A percentile compares a stretch with the other conserved stretches of the same genome.
phyloP scores from a whole-genome alignment of 257 asterid species.

The Linaria vulgaris region DNA sequence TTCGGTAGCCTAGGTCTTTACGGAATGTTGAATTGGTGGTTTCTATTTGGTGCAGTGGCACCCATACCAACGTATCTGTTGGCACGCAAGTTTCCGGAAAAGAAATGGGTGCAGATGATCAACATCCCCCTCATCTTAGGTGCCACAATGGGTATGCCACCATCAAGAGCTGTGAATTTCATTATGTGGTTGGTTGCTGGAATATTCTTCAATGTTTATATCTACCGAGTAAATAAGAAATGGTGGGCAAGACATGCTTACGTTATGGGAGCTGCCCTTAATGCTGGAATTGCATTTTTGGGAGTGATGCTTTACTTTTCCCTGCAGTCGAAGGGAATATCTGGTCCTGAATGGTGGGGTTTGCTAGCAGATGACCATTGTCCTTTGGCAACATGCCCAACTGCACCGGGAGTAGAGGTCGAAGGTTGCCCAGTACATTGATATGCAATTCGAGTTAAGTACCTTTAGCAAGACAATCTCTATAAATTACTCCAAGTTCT shows the following conservation, averaged over 20 bases:
- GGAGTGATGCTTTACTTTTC: slow-evolving; percentile 56
- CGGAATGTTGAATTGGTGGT: slow-evolving; percentile 57
- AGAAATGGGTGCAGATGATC: slow-evolving; percentile 60
- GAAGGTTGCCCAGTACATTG: slow-evolving; percentile 49
- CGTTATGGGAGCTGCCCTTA: slow-evolving; percentile 64
- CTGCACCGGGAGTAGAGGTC: slow-evolving; percentile 55
- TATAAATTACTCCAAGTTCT: too few species aligned
- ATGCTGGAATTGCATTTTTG: slow-evolving; percentile 80
- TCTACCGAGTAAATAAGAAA: slow-evolving; percentile 42
- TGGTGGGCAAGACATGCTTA: slow-evolving; percentile 78
- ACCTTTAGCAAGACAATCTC: too few species aligned
- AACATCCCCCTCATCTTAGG: slow-evolving; percentile 61
- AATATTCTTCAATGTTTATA: slow-evolving; percentile 40
- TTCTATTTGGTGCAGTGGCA: slow-evolving; percentile 56
- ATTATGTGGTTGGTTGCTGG: slow-evolving; percentile 64
- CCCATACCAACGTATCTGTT: slow-evolving; percentile 52
- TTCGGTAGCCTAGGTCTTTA: slow-evolving; percentile 61
- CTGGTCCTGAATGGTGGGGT: slow-evolving; percentile 64
- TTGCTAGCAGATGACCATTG: slow-evolving; percentile 58
- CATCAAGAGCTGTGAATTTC: slow-evolving; percentile 70
- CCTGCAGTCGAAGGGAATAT: slow-evolving; percentile 37
- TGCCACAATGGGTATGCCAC: slow-evolving; percentile 54
- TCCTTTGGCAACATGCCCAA: slow-evolving; percentile 71
- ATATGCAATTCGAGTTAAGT: too few species aligned
- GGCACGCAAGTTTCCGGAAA: slow-evolving; percentile 50